Conservation (phyloP, 2,329 filamentous ascomycete species). For the Sphaerulina vaccinii region DNA sequence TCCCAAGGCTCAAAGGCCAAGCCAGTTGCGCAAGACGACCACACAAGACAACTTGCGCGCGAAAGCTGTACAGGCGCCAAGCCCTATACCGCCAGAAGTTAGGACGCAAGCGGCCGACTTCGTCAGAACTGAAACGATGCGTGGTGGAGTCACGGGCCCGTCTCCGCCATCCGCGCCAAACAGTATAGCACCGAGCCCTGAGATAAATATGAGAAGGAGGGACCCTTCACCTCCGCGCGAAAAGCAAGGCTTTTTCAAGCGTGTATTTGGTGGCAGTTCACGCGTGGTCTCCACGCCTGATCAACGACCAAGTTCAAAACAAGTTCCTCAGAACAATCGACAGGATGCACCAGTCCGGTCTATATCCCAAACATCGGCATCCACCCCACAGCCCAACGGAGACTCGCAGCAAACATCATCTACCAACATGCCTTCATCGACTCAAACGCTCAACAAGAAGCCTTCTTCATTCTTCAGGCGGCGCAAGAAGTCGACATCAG, state of each 20-base stretch:
- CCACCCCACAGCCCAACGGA: slow-evolving; percentile 7
- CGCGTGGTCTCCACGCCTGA: slow-evolving; percentile 27
- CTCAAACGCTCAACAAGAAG: slow-evolving; percentile 72
- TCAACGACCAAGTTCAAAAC: slow-evolving; percentile 22
- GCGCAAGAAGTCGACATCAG: slow-evolving; percentile 83
- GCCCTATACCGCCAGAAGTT: slow-evolving; percentile 41
- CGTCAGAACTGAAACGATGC: slow-evolving; percentile 47
- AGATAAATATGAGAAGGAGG: slow-evolving; percentile 39
- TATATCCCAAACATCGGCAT: slow-evolving; percentile 23
- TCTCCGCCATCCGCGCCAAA: slow-evolving; percentile 50
- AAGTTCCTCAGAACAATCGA: slow-evolving; percentile 18
- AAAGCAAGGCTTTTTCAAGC: slow-evolving; percentile 82
- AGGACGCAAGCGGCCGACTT: slow-evolving; percentile 50
- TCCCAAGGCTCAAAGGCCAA: slow-evolving; percentile 23
- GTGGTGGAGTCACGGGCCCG: slow-evolving; percentile 31
- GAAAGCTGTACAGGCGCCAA: slow-evolving; percentile 21
- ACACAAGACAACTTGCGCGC: slow-evolving; percentile 35
- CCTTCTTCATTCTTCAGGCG: slow-evolving; percentile 91
- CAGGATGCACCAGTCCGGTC: slow-evolving; percentile 17
- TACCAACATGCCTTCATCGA: slow-evolving; percentile 16
- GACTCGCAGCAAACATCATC: slow-evolving; percentile 18
- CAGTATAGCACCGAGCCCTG: slow-evolving; percentile 52
- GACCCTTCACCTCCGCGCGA: slow-evolving; percentile 45
- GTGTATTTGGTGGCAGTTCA: slow-evolving; percentile 67
- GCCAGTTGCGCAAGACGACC: slow-evolving; percentile 33